Evolutionary conservation across 306 rosid species (phyloP).

Genomic region (Lathyrus aphaca): DNA sequence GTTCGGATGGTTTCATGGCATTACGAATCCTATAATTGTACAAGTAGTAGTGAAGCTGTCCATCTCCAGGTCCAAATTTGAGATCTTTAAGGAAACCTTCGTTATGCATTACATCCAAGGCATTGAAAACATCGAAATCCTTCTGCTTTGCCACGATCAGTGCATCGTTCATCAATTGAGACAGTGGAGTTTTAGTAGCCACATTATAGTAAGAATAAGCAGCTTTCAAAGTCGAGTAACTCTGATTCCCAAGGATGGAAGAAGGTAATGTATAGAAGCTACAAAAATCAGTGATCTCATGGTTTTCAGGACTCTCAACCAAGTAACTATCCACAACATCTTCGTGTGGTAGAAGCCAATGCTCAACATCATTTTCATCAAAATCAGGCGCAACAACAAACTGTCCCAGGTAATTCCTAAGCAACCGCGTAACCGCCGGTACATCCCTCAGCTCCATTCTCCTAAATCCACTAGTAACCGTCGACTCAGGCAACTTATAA

Average conservation of each 20-base stretch:
- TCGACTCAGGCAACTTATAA: conserved; percentile 68
- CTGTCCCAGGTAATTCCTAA: conserved; percentile 64
- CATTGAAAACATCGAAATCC: conserved; percentile 82
- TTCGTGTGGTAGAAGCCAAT: conserved; percentile 81
- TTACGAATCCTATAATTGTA: conserved; percentile 43
- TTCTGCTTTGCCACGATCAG: conserved; percentile 74
- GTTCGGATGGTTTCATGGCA: conserved; percentile 63
- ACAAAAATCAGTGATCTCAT: conserved; percentile 56
- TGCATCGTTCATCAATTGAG: conserved; percentile 81
- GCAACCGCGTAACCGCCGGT: conserved; percentile 76
- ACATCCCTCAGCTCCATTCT: conserved; percentile 79
- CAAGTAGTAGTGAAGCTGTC: conserved; percentile 48
- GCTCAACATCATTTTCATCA: conserved; percentile 79
- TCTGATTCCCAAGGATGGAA: conserved; percentile 77
- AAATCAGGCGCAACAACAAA: conserved; percentile 82
- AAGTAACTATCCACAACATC: conserved; percentile 76
- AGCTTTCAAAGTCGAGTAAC: conserved; percentile 72
- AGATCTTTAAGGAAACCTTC: conserved; percentile 46
- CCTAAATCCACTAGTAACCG: conserved; percentile 68
- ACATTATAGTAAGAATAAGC: conserved; percentile 85
- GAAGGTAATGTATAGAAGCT: conserved; percentile 81
- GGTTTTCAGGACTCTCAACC: conserved; percentile 77
- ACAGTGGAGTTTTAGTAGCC: conserved; percentile 68
- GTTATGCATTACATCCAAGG: conserved; percentile 83
- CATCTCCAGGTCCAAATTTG: conserved; percentile 50